phyloP scores from a whole-genome alignment of 2,329 filamentous ascomycete genomes.

The Xylariaceae sp. region DNA sequence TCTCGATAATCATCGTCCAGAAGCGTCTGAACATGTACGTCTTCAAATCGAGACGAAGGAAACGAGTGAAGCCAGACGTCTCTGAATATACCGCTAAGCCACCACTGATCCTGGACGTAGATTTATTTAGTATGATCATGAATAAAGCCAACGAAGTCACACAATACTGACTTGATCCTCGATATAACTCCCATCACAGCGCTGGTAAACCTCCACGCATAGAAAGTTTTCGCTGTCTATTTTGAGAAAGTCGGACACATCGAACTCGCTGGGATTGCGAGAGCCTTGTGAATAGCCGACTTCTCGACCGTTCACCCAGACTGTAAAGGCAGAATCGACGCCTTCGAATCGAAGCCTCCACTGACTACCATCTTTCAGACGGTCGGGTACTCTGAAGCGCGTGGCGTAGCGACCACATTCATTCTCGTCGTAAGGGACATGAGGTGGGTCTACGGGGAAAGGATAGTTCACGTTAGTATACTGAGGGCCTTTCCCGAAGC shows the following conservation, averaged over 20 bases:
- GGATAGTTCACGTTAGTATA: constrained; percentile 60
- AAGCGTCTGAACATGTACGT: constrained; percentile 51
- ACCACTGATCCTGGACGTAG: constrained; percentile 55
- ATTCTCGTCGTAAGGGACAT: constrained; percentile 59
- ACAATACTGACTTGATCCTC: constrained; percentile 50
- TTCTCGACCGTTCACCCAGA: constrained; percentile 62
- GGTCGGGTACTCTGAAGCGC: constrained; percentile 46
- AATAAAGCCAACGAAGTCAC: background rate
- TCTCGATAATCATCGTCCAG: constrained; percentile 50
- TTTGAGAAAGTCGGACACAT: constrained; percentile 52
- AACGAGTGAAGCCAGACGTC: constrained; percentile 63
- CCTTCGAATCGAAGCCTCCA: constrained; percentile 68
- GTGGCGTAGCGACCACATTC: constrained; percentile 59
- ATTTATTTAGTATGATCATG: constrained; percentile 5
- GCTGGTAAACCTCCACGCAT: constrained; percentile 65
- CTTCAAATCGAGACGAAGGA: constrained; percentile 47
- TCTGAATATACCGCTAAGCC: constrained; percentile 62
- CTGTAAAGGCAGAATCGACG: constrained; percentile 65
- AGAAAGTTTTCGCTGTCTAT: constrained; percentile 47
- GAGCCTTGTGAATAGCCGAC: constrained; percentile 69
- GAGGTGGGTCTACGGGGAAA: constrained; percentile 59
- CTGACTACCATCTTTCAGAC: constrained; percentile 43
- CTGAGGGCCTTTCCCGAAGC: constrained; percentile 54
- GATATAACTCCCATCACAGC: constrained; percentile 65
- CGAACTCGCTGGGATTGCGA: constrained; percentile 68